Evolutionary conservation across 2,329 filamentous ascomycete species (phyloP).

Genomic region (Cladophialophora immunda): DNA sequence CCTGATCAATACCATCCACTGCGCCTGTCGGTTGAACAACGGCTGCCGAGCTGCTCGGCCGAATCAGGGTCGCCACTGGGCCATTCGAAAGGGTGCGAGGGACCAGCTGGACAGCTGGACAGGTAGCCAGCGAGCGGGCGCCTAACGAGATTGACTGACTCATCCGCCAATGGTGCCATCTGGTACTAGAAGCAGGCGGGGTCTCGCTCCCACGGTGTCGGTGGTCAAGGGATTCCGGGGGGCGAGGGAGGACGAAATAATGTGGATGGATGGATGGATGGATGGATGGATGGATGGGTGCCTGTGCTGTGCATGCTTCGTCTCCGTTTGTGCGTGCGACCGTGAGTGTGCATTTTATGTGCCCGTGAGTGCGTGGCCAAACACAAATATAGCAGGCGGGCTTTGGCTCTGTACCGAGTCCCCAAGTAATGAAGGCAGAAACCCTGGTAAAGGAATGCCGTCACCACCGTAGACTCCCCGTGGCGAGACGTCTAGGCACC

Average conservation of each 20-base stretch:
- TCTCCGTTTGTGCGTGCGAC: background rate
- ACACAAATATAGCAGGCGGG: too few relatives aligned
- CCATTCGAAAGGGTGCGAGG: background rate
- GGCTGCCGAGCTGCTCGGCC: background rate
- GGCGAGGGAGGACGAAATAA: background rate
- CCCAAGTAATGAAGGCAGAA: too few relatives aligned
- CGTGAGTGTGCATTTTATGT: too few relatives aligned
- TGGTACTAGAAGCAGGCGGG: background rate
- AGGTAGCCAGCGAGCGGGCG: background rate
- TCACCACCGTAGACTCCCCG: too few relatives aligned
- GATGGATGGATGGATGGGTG: background rate
- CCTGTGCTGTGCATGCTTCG: background rate
- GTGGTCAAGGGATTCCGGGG: background rate
- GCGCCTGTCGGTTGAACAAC: background rate
- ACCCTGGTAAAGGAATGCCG: too few relatives aligned
- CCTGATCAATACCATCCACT: too few relatives aligned
- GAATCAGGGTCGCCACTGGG: background rate
- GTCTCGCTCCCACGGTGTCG: background rate
- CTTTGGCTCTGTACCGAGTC: too few relatives aligned
- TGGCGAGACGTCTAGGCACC: too few relatives aligned
- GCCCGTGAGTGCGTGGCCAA: too few relatives aligned
- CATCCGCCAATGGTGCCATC: background rate
- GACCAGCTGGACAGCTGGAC: background rate
- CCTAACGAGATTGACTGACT: slow-evolving; percentile 1
- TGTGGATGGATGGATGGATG: background rate